A percentile compares a stretch with the other conserved stretches of the same genome.
These are phyloP conservation scores for Pseudotulostoma volvatum DNA, from an alignment of 495 filamentous ascomycete genomes.

Conservation along the genomic window DNA sequence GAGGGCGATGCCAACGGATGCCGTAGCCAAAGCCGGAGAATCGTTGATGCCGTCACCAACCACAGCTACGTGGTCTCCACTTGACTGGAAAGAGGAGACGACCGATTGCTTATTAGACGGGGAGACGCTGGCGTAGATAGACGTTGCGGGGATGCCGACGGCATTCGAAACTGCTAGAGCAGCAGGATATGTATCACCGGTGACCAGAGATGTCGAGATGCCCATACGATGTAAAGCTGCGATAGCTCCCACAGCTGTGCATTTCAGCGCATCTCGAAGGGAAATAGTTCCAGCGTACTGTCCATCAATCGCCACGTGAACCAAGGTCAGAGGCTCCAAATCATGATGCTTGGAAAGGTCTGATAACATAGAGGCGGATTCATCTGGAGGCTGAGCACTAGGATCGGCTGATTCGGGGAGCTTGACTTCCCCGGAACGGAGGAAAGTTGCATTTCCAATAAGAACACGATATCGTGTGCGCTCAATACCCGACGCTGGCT, in stretches of 20 bases:
- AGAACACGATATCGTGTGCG: slow-evolving; percentile 57
- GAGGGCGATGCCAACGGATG: slow-evolving; percentile 84
- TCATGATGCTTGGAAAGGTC: slow-evolving; percentile 11
- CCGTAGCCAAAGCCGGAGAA: slow-evolving; percentile 85
- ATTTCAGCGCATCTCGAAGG: slow-evolving; percentile 81
- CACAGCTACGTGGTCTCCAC: slow-evolving; percentile 76
- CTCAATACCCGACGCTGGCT: slow-evolving; percentile 51
- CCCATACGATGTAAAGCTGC: slow-evolving; percentile 70
- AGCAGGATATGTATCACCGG: slow-evolving; percentile 72
- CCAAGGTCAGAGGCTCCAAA: slow-evolving; percentile 59
- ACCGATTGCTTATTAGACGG: slow-evolving; percentile 81
- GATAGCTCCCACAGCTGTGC: slow-evolving; percentile 66
- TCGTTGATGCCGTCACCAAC: slow-evolving; percentile 99
- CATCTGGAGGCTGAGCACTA: slow-evolving; percentile 13
- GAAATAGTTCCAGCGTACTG: slow-evolving; percentile 65
- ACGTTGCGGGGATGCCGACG: slow-evolving; percentile 59
- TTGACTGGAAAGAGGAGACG: slow-evolving; percentile 54
- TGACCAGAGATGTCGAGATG: slow-evolving; percentile 79
- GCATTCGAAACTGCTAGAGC: slow-evolving; percentile 66
- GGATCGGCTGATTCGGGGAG: slow-evolving; percentile 48
- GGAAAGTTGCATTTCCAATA: slow-evolving; percentile 65
- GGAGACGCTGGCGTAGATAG: slow-evolving; percentile 68
- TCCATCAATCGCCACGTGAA: slow-evolving; percentile 77
- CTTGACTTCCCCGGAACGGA: slow-evolving; percentile 47
- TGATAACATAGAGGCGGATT: slow-evolving; percentile 6